Base-by-base conservation (phyloP, 2,329 filamentous ascomycete species). In the Aspergillus sp. region DNA sequence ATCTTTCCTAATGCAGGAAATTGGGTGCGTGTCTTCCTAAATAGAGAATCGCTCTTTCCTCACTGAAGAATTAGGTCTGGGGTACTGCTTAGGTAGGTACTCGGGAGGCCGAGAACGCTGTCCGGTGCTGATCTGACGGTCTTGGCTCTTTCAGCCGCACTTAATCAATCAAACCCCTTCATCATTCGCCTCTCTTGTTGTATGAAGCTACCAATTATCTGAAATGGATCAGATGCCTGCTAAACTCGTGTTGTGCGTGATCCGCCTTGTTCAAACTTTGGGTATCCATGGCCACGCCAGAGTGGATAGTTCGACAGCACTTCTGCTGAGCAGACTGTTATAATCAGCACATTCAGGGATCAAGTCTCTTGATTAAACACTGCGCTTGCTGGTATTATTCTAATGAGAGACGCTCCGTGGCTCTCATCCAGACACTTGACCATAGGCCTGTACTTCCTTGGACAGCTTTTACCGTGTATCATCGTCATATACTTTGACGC, bases 381-480 rank as follows among this genome's bases (percentile, higher is more conserved):
- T 57, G 4, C 8, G 19, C 20, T 19, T 47, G 7, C 20, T 51
- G 3, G 15, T 57, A 2, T 15, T 45, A 11, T 52, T 52, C 33
- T 52, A 30, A 41, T 57, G n/a, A 8, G 48, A 57, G 41, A 41
- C 33, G 6, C 15, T 52, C 11, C 42, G 42, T n/a, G 54, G 48
- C 2, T 56, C 54, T 3, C 48, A 51, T n/a, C 54, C 47, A 8
- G 12, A 40, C 17, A 19, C 54, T 24, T 48, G 0, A 41, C 54
- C 7, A 45, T 51, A 6, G 17, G 17, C 17, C 40, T 56, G 1
- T 56, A 56, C 17, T 51, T 56, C 19, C 27, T 56, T n/a, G 47
- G 24, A 13, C 54, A 56, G 46, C 40, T 30, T 13, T 27, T 51
- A 2, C 54, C 46, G 9, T 51, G 46, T 19, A 19, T 51, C 8